Percentiles rank a stretch among this genome's conserved stretches.
Conservation (phyloP, 345 rosid genomes). For the Camelina neglecta region DNA sequence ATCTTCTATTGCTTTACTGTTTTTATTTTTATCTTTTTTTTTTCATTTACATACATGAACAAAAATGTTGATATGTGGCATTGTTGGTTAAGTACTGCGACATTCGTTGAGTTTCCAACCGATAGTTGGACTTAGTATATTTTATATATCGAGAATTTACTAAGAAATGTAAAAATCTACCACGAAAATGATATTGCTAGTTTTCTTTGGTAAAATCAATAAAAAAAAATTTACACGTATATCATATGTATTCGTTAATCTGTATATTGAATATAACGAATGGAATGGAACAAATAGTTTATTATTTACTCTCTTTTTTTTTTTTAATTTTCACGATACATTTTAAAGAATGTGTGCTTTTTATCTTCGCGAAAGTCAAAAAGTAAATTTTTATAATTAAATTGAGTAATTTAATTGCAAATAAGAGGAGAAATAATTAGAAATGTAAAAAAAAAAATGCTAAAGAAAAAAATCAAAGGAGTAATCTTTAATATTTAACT, state of each 20-base stretch:
- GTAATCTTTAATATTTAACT: constrained; percentile 35
- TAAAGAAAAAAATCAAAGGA: constrained; percentile 22
- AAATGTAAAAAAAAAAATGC: neutral
- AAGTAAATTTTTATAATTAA: neutral
- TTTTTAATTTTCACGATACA: neutral
- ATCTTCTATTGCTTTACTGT: too few species aligned
- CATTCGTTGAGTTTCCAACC: too few species aligned
- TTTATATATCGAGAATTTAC: neutral
- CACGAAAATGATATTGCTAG: neutral
- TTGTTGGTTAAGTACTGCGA: too few species aligned
- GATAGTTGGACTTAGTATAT: too few species aligned
- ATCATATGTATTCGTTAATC: too few species aligned
- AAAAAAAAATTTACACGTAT: too few species aligned
- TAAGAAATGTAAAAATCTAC: too few species aligned
- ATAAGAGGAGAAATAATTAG: neutral
- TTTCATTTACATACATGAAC: too few species aligned
- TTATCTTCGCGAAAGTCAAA: constrained; percentile 13
- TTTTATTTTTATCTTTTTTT: too few species aligned
- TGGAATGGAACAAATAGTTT: neutral
- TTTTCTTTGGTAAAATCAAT: neutral
- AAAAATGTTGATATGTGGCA: too few species aligned
- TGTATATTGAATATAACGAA: too few species aligned
- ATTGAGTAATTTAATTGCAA: neutral
- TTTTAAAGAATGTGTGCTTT: constrained; percentile 21
- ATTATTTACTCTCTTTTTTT: neutral